Evolutionary conservation across 2,329 filamentous ascomycete species (phyloP).

Genomic region (Verticillium albo-atrum): DNA sequence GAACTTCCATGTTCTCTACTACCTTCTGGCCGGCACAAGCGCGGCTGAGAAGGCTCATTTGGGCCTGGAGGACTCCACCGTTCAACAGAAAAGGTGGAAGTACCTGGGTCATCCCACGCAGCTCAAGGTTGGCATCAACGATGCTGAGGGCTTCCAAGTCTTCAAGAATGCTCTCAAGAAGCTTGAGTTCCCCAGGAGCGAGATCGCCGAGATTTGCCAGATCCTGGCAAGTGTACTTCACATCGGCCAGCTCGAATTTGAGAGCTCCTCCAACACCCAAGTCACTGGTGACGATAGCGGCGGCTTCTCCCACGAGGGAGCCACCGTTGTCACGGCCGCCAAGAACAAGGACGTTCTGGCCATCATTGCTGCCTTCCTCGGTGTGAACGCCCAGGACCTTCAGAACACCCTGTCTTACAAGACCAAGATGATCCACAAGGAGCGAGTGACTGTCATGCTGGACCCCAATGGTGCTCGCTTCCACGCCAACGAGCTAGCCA

Average conservation of each 20-base stretch:
- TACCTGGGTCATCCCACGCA: conserved; percentile 96
- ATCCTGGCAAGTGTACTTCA: conserved; percentile 92
- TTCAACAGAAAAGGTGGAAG: conserved; percentile 77
- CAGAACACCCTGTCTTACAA: conserved; percentile 91
- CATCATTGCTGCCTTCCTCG: conserved; percentile 91
- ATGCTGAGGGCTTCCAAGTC: conserved; percentile 90
- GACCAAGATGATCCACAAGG: conserved; percentile 92
- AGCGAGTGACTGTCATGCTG: conserved; percentile 98
- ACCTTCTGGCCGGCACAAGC: conserved; percentile 88
- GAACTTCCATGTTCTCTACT: conserved; percentile 95
- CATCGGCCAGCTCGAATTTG: conserved; percentile 94
- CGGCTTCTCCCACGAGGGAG: conserved; percentile 92
- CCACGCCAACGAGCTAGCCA: conserved; percentile 90
- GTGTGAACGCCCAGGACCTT: conserved; percentile 73
- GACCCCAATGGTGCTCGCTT: conserved; percentile 84
- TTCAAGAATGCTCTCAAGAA: conserved; percentile 96
- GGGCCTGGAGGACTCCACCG: conserved; percentile 48
- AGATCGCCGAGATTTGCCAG: conserved; percentile 97
- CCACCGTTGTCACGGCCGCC: conserved; percentile 77
- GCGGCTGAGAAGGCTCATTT: conserved; percentile 85
- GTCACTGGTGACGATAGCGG: conserved; percentile 85
- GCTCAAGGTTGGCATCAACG: conserved; percentile 94
- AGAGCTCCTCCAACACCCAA: conserved; percentile 73
- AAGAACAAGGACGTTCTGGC: conserved; percentile 88
- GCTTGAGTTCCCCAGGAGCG: conserved; percentile 85